Evolutionary conservation across 2,329 filamentous ascomycete species (phyloP).

Genomic region (Ceratocystis lukuohia): DNA sequence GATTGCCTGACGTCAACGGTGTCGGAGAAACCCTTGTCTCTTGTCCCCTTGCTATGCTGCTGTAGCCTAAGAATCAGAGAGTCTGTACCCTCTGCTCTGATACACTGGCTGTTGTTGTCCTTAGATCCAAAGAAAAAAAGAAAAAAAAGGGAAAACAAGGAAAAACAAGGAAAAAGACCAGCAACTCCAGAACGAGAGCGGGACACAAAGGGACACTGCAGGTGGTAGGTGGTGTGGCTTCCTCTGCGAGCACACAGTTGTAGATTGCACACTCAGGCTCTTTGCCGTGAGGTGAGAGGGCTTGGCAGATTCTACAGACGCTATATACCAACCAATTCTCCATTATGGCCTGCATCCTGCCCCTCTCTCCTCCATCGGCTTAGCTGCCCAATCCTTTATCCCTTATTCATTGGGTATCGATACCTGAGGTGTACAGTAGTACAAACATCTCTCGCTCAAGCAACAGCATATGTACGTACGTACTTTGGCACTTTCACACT

Average conservation of each 20-base stretch:
- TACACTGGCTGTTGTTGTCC: background rate
- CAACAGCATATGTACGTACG: background rate
- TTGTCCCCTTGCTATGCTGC: background rate
- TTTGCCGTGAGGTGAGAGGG: no score
- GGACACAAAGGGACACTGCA: no score
- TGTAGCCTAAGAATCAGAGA: background rate
- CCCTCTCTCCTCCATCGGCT: background rate
- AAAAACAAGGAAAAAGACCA: no score
- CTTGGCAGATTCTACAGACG: no score
- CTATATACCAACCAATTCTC: background rate
- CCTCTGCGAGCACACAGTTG: no score
- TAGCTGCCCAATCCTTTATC: background rate
- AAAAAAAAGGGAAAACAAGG: no score
- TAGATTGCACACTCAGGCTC: no score
- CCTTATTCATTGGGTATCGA: background rate
- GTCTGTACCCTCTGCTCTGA: background rate
- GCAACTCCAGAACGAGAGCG: no score
- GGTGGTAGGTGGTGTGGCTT: no score
- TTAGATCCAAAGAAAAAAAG: no score
- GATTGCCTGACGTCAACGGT: background rate
- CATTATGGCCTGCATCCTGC: background rate
- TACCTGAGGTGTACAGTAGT: background rate
- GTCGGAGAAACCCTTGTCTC: background rate
- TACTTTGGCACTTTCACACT: background rate
- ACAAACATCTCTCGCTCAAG: background rate